Evolutionary conservation across 1,284 basidiomycete species (phyloP).

Genomic region (Sporisorium scitamineum): DNA sequence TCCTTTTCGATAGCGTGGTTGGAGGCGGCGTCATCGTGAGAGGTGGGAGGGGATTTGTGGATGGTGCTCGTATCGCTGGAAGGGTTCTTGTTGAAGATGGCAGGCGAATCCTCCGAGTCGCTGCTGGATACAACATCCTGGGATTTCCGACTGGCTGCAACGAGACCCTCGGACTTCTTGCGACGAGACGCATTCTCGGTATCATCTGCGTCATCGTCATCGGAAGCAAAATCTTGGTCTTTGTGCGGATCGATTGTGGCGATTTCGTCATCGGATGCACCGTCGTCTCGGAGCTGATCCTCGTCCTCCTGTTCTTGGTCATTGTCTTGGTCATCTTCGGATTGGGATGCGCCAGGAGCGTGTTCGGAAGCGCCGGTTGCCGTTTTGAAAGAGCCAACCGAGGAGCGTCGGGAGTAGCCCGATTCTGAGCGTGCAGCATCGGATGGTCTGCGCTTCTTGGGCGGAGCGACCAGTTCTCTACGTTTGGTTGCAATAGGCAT

Average conservation of each 20-base stretch:
- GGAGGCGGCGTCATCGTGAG: slow-evolving; percentile 35
- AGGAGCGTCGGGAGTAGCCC: slow-evolving; percentile 37
- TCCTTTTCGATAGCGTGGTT: slow-evolving; percentile 4
- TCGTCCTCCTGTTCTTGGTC: slow-evolving; percentile 15
- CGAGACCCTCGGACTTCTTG: not conserved
- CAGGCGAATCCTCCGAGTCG: slow-evolving; percentile 30
- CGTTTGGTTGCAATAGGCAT: slow-evolving; percentile 34
- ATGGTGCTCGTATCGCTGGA: slow-evolving; percentile 34
- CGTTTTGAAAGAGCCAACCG: slow-evolving; percentile 40
- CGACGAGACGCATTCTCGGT: slow-evolving; percentile 23
- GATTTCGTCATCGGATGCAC: slow-evolving; percentile 4
- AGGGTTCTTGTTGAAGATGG: slow-evolving; percentile 26
- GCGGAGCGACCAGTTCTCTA: slow-evolving; percentile 3
- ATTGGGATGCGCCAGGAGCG: slow-evolving; percentile 1
- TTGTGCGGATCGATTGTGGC: slow-evolving; percentile 17
- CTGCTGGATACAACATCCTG: slow-evolving; percentile 19
- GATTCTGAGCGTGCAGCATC: slow-evolving; percentile 36
- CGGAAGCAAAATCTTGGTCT: slow-evolving; percentile 9
- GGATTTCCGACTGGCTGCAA: not conserved
- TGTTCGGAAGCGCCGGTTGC: slow-evolving; percentile 30
- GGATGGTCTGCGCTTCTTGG: slow-evolving; percentile 24
- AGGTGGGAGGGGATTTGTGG: slow-evolving; percentile 46
- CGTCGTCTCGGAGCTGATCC: not conserved
- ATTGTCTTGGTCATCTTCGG: slow-evolving; percentile 18
- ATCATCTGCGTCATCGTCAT: slow-evolving; percentile 31